Conservation (phyloP, 139 green algal species). For the Pleodorina starrii region DNA sequence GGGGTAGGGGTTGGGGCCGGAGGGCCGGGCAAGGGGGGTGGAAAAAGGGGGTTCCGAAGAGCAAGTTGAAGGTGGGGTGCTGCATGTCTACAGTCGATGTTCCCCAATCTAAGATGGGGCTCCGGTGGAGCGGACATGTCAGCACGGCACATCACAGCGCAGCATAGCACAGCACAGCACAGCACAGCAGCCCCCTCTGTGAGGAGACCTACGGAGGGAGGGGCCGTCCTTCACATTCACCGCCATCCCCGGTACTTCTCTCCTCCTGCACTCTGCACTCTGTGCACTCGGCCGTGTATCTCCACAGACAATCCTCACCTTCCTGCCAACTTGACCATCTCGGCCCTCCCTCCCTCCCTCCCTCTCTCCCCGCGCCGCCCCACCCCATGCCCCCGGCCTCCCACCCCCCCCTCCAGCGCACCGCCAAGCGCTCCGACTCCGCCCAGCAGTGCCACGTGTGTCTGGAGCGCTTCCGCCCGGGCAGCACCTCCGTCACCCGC, state of each 20-base stretch:
- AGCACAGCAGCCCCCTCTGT: too few relatives aligned
- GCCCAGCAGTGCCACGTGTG: conserved; percentile 19
- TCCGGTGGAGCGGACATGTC: too few relatives aligned
- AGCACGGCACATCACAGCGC: too few relatives aligned
- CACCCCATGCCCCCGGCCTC: too few relatives aligned
- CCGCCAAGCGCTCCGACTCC: neutral
- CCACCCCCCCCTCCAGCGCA: neutral
- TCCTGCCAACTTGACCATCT: too few relatives aligned
- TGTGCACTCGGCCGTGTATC: neutral
- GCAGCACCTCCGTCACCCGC: neutral
- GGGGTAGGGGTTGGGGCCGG: neutral
- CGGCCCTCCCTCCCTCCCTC: neutral
- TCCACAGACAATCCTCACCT: neutral
- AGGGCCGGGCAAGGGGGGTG: too few relatives aligned
- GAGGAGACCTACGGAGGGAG: neutral
- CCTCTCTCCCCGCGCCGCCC: neutral
- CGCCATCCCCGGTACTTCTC: neutral
- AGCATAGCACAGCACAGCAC: too few relatives aligned
- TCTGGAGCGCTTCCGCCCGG: neutral
- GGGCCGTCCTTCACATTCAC: neutral
- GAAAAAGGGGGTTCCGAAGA: neutral
- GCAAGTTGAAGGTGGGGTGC: neutral
- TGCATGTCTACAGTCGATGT: neutral
- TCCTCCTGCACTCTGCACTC: neutral
- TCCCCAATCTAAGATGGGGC: neutral